Base-by-base conservation (phyloP, 139 green algal species). In the Raphidocelis subcapitata region DNA sequence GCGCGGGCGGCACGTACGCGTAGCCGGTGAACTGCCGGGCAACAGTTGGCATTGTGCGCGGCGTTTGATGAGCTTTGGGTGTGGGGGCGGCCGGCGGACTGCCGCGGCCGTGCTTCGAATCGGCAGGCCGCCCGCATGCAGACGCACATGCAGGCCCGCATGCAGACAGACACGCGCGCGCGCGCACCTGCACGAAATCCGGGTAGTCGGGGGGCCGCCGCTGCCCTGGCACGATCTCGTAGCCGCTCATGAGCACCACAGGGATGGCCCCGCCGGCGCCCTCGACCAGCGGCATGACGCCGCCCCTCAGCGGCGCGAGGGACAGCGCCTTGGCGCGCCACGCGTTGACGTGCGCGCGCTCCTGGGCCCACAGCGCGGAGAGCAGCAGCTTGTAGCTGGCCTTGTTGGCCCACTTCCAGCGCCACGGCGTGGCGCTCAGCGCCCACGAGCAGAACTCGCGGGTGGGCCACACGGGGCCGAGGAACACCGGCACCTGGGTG, bases 381-480 rank as follows among this genome's bases (percentile, higher is more conserved):
- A 76, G 62, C 57, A 76, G 35, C 16, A 76, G 67, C 8, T 57
- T 76, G 69, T 76, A 76, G 15, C 26, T 63, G 14, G 59, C 57
- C 20, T 46, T 69, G 59, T 76, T 76, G 16, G 67, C 21, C 69
- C 69, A 76, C 28, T 76, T 69, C 29, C 24, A 69, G 5, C 59
- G 46, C 37, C 67, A 76, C 1, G 69, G 69, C 23, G 20, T 76
- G 69, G 51, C 62, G 69, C 59, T 69, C 26, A 76, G 33, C 20
- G 69, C 69, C 69, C 69, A 76, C 3, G 59, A 69, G 5, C 56
- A 60, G 12, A 76, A 76, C 59, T 76, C 69, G 36, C 29, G 33
- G 51, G 69, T 76, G 24, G 69, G 69, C 69, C 67, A 69, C 10
- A 76, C 69, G n/a, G 69, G 69, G 14, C 69, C 69, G 36, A 76